Base-by-base conservation (phyloP, 768 basidiomycete species). In the Inosperma sp. region DNA sequence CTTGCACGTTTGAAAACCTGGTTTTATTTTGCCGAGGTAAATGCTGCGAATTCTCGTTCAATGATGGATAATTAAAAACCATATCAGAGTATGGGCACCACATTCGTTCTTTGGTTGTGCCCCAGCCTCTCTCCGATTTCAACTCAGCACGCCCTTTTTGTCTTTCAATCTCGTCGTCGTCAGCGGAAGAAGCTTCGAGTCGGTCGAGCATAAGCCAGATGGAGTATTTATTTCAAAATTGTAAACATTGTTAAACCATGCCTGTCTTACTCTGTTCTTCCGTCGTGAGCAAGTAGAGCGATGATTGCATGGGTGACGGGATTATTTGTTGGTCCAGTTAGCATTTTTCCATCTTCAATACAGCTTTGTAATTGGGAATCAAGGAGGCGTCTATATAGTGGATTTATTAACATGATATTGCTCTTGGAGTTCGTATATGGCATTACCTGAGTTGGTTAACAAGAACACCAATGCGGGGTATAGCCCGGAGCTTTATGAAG, bases 391-490 rank as follows among this genome's bases (percentile, higher is more conserved):
- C 90, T 86, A 56, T 3, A 49, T 42, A 5, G 40, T 7, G 34
- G n/a, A 44, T 27, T 45, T 9, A 26, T 36, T 21, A 26, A 10
- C 13, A 14, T 8, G 34, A 29, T 3, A 39, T 17, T 13, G 27
- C 52, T 5, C 12, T 30, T 9, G 27, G 6, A 37, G 49, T 10
- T 16, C 29, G 30, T 19, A 65, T 74, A 54, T 6, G 3, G 8
- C n/a, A n/a, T n/a, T 62, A 88, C 89, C 89, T 76, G 9, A 93
- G 68, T 56, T 93, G 89, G 60, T 93, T 93, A 34, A 91, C 86
- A 23, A 96, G 76, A 9, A 93, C 82, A 2, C 92, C 93, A 42
- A 95, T 94, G 7, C 92, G 79, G n/a, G 93, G 88, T 81, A 85
- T 89, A 0, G 91, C 88, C 49, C 76, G 80, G 54, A 95, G 64